phyloP scores from a whole-genome alignment of 176 grass and related monocot species.

The Tuctoria greenei region DNA sequence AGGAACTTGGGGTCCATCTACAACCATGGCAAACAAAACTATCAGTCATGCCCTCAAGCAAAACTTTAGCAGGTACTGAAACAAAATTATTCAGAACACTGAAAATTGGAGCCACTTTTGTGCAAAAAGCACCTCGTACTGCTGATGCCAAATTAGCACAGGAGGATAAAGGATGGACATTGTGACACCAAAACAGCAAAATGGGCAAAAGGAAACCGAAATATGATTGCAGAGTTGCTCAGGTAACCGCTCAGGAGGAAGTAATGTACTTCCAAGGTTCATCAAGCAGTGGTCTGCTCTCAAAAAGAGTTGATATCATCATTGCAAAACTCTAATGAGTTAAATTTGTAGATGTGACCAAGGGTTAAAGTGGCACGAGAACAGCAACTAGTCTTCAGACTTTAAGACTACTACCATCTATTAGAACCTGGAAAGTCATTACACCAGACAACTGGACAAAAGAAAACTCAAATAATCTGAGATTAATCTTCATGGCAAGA shows the following conservation, averaged over 20 bases:
- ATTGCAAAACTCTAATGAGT: conserved; percentile 32
- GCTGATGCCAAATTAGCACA: too few relatives aligned
- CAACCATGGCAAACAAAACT: not conserved
- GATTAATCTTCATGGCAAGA: not conserved
- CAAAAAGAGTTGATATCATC: conserved; percentile 34
- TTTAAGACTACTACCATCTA: not conserved
- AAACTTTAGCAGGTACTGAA: not conserved
- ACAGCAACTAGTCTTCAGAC: not conserved
- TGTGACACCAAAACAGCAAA: not conserved
- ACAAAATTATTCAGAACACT: not conserved
- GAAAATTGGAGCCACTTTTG: not conserved
- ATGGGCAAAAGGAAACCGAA: not conserved
- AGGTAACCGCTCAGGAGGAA: conserved; percentile 87
- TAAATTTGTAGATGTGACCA: not conserved
- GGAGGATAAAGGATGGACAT: too few relatives aligned
- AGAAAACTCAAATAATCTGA: not conserved
- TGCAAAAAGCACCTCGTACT: not conserved
- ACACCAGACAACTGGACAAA: not conserved
- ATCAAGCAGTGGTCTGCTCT: conserved; percentile 38
- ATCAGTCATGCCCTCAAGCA: not conserved
- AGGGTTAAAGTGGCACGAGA: not conserved
- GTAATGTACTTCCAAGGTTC: conserved; percentile 43
- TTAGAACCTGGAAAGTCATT: not conserved
- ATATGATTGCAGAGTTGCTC: conserved; percentile 40
- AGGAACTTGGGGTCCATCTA: conserved; percentile 75